Base-by-base conservation (phyloP, 257 asterid genomes). In the Catharanthus roseus region DNA sequence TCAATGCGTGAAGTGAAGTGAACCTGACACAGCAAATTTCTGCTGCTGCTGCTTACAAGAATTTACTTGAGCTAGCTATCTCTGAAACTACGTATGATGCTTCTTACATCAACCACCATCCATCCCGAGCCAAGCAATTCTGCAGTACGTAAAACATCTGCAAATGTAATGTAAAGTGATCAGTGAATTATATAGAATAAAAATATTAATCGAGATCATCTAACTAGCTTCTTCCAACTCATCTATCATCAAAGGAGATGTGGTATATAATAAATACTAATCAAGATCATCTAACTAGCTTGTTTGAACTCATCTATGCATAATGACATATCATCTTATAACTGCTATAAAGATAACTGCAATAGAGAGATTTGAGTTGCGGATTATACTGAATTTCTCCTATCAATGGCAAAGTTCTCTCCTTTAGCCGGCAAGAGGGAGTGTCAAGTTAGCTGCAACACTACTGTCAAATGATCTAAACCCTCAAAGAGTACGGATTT, bases 61-160 rank as follows among this genome's bases (percentile, higher is more conserved):
- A 28, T 73, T 38, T 1, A n/a, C 58, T 44, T 19, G 23, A 28
- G 49, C 16, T n/a, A 44, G 44, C 41, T 38, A n/a, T n/a, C n/a
- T 45, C 24, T 10, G 54, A n/a, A 29, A 56, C 26, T 29, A 60
- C 12, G 28, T 38, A 10, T 12, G 54, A 47, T 3, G 21, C 18
- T 29, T 67, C 0, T 38, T n/a, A n/a, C 31, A 21, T 56, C 31
- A 51, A 21, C 60, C 23, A 67, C 24, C n/a, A n/a, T n/a, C n/a
- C 67, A 61, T 1, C 62, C 50, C 28, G 24, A 61, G 0, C 62
- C 50, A 13, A 67, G 33, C 60, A 39, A 33, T 29, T 68, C 73
- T 74, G 73, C 53, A 31, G 42, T 51, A 67, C 19, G n/a, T n/a
- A n/a, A n/a, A n/a, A n/a, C n/a, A 23, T 55, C 29, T 56, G 26